Conservation (phyloP, 2,329 filamentous ascomycete species). For the Penicillium sp. region DNA sequence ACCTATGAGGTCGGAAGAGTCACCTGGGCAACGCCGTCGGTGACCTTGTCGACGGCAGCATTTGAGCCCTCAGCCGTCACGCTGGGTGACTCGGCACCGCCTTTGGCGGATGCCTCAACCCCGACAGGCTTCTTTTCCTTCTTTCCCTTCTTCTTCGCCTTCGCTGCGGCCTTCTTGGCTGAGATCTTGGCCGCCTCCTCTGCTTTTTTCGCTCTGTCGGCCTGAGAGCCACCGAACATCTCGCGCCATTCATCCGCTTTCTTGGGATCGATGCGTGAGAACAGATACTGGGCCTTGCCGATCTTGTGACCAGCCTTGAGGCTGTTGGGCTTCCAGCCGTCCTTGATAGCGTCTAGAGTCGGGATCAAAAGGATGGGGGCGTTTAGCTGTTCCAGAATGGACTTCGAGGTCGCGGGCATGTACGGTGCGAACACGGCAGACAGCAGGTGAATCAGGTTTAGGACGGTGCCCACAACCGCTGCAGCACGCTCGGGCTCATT, state of each 20-base stretch:
- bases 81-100: conserved; percentile 29
- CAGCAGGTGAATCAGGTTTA: conserved; percentile 80
- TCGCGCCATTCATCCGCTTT: conserved; percentile 82
- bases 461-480: conserved; percentile 68
- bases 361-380: conserved; percentile 60
- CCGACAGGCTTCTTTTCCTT: conserved; percentile 36
- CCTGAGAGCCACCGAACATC: conserved; percentile 66
- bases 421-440: conserved; percentile 77
- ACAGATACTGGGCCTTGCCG: conserved; percentile 74
- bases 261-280: conserved; percentile 75
- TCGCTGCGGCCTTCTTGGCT: conserved; percentile 39
- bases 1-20: conserved; percentile 41
- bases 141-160: conserved; percentile 38
- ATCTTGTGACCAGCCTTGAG: conserved; percentile 75
- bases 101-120: conserved; percentile 40
- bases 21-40: conserved; percentile 44
- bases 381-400: conserved; percentile 75
- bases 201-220: conserved; percentile 67
- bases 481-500: conserved; percentile 59
- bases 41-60: conserved; percentile 40
- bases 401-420: conserved; percentile 73
- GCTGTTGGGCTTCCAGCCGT: conserved; percentile 59
- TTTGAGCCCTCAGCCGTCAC: conserved; percentile 23
- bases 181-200: conserved; percentile 47
- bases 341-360: conserved; percentile 45